phyloP scores from a whole-genome alignment of 805 yeast genomes.

The Saturnispora zaruensis region DNA sequence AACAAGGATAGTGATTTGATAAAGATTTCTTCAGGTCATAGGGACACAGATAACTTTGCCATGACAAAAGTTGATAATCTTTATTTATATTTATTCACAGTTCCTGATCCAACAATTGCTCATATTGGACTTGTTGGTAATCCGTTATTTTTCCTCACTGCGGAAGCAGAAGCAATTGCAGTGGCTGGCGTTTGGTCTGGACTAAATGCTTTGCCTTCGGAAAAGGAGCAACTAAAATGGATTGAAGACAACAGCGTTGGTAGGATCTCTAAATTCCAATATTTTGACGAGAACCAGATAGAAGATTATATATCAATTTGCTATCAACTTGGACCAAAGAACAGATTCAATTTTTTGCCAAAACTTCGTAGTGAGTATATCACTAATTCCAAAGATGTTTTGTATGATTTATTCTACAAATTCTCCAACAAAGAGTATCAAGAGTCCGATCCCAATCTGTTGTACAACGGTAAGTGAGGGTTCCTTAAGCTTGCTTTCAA shows the following conservation, averaged over 20 bases:
- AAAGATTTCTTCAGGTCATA: conserved; percentile 30
- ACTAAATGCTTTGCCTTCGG: conserved; percentile 32
- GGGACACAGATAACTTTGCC: conserved; percentile 13
- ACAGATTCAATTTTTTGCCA: conserved; percentile 9
- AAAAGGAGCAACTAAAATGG: conserved; percentile 16
- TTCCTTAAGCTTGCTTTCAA: background rate
- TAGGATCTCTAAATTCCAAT: conserved; percentile 14
- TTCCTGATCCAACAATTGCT: conserved; percentile 35
- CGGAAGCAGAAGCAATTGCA: conserved; percentile 44
- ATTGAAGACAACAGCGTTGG: conserved; percentile 12
- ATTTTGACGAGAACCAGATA: conserved; percentile 12
- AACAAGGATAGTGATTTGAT: conserved; percentile 15
- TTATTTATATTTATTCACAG: conserved; percentile 28
- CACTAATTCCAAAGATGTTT: conserved; percentile 6
- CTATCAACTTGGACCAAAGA: conserved; percentile 10
- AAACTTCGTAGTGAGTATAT: conserved; percentile 5
- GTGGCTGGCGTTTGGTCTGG: conserved; percentile 49
- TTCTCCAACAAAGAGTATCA: conserved; percentile 8
- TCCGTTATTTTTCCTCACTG: conserved; percentile 38
- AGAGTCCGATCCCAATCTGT: conserved; percentile 5
- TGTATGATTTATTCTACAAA: conserved; percentile 11
- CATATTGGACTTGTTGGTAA: conserved; percentile 34
- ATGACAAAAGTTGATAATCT: conserved; percentile 18
- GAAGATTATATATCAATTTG: conserved; percentile 9
- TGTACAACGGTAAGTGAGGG: background rate